Conservation (phyloP, 306 rosid genomes). For the Glycyrrhiza uralensis region DNA sequence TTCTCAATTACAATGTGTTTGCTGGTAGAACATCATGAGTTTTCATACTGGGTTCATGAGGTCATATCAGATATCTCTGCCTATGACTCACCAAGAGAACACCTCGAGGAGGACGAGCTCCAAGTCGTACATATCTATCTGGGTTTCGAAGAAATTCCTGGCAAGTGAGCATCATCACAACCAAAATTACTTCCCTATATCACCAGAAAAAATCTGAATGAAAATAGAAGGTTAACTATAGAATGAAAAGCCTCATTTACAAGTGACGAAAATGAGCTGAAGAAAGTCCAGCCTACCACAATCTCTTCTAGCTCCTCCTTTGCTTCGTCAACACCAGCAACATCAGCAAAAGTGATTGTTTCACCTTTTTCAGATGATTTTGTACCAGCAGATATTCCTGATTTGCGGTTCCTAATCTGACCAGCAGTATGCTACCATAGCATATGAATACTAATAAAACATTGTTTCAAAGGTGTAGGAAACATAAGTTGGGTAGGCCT, state of each 20-base stretch:
- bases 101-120: conserved; percentile 99
- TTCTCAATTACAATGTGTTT: not conserved
- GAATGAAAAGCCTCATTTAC: conserved; percentile 23
- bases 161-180: conserved; percentile 37
- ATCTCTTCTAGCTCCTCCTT: conserved; percentile 99
- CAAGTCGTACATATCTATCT: conserved; percentile 78
- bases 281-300: conserved; percentile 69
- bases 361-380: conserved; percentile 86
- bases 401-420: conserved; percentile 81
- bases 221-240: not conserved
- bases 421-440: conserved; percentile 77
- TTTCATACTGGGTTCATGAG: not conserved
- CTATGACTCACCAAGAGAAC: conserved; percentile 89
- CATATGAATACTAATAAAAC: conserved; percentile 38
- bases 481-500: conserved; percentile 4
- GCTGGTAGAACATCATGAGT: not conserved
- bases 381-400: conserved; percentile 70
- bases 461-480: conserved; percentile 9
- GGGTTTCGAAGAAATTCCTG: conserved; percentile 99
- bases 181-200: conserved; percentile 19
- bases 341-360: conserved; percentile 84
- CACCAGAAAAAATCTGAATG: conserved; percentile 11
- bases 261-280: conserved; percentile 12
- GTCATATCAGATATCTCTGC: not conserved
- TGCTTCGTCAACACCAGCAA: conserved; percentile 99